Conservation (phyloP, 2,329 filamentous ascomycete genomes). For the Xylaria sp. region DNA sequence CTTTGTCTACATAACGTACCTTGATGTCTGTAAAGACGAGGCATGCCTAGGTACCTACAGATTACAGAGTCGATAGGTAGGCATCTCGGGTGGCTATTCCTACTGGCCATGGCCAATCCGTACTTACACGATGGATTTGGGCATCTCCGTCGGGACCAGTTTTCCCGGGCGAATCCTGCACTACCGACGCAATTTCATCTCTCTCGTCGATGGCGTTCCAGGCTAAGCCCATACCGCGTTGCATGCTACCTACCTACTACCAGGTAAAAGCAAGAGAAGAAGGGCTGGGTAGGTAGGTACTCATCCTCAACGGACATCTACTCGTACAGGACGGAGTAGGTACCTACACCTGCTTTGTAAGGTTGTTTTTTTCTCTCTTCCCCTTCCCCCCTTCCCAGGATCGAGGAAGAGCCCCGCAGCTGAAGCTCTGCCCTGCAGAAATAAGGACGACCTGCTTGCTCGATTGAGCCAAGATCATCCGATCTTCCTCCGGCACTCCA, state of each 20-base stretch:
- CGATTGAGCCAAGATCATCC: conserved; percentile 14
- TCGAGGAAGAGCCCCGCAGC: conserved; percentile 11
- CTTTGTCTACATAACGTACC: no score
- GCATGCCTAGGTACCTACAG: no score
- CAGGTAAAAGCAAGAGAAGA: no score
- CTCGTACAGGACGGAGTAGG: background rate
- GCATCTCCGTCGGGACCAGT: background rate
- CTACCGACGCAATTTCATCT: conserved; percentile 22
- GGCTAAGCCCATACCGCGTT: background rate
- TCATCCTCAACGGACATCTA: background rate
- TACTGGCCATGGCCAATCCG: no score
- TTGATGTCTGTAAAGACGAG: no score
- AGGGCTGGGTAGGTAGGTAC: background rate
- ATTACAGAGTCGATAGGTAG: no score
- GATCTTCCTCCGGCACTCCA: conserved; percentile 11
- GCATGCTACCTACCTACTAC: background rate
- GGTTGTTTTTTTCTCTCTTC: no score
- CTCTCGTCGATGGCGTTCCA: conserved; percentile 15
- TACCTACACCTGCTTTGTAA: background rate
- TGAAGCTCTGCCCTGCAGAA: conserved; percentile 15
- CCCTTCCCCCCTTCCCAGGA: conserved; percentile 2
- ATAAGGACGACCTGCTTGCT: conserved; percentile 13
- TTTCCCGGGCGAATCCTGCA: background rate
- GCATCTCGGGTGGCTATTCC: no score
- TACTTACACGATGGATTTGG: background rate